Base-by-base conservation (phyloP, 495 filamentous ascomycete genomes). In the Lepidopterella palustris region DNA sequence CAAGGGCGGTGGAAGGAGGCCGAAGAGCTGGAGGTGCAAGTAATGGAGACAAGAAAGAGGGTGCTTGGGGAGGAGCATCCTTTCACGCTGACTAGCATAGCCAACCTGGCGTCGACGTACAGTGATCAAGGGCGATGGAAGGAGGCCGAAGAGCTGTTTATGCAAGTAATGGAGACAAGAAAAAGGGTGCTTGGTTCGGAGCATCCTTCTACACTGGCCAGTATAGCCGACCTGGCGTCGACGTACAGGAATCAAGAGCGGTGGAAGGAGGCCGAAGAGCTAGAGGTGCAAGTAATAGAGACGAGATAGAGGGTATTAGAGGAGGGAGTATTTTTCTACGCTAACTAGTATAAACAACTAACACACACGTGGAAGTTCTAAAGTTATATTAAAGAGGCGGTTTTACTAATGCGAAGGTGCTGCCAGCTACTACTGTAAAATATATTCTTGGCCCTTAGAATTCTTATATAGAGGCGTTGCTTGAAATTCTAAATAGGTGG, bases 141-240 rank as follows among this genome's bases (percentile, higher is more conserved):
- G 5, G 27, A 55, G 25, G 61, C 61, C 35, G 48, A 63, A 23
- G 59, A 58, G 50, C 35, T 65, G 45, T 26, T 48, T 45, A 42
- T 26, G 23, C 52, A 48, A 57, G 32, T 48, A 6, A 27, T 65
- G 2, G 24, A 61, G 50, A 5, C 24, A 11, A 60, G 57, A 25
- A 49, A 60, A 18, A 31, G 4, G 2, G 29, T 61, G 15, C 29
- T 61, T 24, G 52, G 62, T 18, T 39, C 23, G 4, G 51, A 64
- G 42, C 62, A 64, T 60, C 62, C 40, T 2, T n/a, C 23, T 51
- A 60, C 57, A 45, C 52, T 64, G 55, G 51, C 42, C 27, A 60
- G 57, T 42, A 56, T 55, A 39, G 8, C 18, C 45, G 53, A 59
- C 9, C 58, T 60, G 31, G n/a, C n/a, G n/a, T n/a, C n/a, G n/a